Conservation (phyloP, 2,329 filamentous ascomycete genomes). For the Grosmannia huntii region DNA sequence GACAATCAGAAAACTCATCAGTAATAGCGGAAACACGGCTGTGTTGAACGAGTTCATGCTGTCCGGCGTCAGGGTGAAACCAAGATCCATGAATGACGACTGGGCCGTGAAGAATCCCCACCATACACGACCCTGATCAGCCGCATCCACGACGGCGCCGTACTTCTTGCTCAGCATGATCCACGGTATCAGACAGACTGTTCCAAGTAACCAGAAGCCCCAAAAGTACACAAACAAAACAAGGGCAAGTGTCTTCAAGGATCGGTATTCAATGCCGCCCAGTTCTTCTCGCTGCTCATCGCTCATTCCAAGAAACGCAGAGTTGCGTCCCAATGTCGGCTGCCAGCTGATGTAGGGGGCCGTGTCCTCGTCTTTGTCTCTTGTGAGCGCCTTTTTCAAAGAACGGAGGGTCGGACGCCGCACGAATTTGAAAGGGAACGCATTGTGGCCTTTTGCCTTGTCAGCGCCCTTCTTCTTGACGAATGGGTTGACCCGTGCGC, state of each 20-base stretch:
- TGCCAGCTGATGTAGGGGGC: constrained; percentile 92
- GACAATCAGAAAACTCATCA: constrained; percentile 77
- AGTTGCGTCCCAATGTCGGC: constrained; percentile 86
- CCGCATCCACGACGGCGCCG: constrained; percentile 47
- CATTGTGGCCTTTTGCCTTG: constrained; percentile 23
- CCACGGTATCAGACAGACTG: constrained; percentile 68
- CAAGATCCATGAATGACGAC: constrained; percentile 90
- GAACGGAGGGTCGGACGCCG: constrained; percentile 42
- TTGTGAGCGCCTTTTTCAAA: constrained; percentile 42
- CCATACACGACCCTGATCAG: constrained; percentile 60
- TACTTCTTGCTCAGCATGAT: constrained; percentile 54
- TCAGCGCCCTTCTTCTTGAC: constrained; percentile 15
- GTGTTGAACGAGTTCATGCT: constrained; percentile 84
- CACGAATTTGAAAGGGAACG: constrained; percentile 14
- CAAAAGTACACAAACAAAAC: constrained; percentile 72
- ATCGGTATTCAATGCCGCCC: constrained; percentile 91
- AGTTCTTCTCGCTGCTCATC: constrained; percentile 90
- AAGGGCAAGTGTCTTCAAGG: constrained; percentile 70
- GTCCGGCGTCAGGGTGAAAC: constrained; percentile 81
- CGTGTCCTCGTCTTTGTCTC: constrained; percentile 37
- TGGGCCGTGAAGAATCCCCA: constrained; percentile 86
- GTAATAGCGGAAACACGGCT: constrained; percentile 60
- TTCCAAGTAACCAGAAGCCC: constrained; percentile 66
- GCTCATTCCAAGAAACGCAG: constrained; percentile 75
- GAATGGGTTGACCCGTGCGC: constrained; percentile 28